These are phyloP conservation scores for Rhizophagus prolifer DNA, from an alignment of 192 early-diverging fungal genomes.

Conservation along the genomic window DNA sequence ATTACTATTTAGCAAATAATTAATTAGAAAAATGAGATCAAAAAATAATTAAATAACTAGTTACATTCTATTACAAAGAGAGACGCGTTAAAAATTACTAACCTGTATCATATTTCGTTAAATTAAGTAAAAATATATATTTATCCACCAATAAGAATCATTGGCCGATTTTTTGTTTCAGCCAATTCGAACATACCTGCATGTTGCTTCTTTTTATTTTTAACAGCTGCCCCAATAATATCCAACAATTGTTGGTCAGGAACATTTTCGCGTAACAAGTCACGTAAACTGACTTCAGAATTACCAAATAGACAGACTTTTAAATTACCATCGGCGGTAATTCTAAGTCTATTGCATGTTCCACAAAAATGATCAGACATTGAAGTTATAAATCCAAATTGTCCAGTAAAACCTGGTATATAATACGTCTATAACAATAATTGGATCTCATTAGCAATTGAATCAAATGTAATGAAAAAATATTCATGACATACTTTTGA, in stretches of 20 bases:
- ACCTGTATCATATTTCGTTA: background rate
- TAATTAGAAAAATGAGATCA: too few relatives aligned
- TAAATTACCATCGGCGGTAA: slow-evolving; percentile 92
- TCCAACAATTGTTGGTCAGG: slow-evolving; percentile 67
- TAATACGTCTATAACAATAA: slow-evolving; percentile 52
- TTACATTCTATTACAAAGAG: too few relatives aligned
- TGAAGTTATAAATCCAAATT: slow-evolving; percentile 95
- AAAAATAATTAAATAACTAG: too few relatives aligned
- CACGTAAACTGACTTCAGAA: slow-evolving; percentile 81
- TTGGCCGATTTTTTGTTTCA: slow-evolving; percentile 84
- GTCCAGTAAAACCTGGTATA: slow-evolving; percentile 78
- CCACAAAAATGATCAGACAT: slow-evolving; percentile 98
- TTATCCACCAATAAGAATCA: slow-evolving; percentile 94
- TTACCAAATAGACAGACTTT: slow-evolving; percentile 96
- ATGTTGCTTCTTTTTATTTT: slow-evolving; percentile 89
- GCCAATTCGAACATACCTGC: slow-evolving; percentile 89
- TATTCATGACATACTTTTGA: slow-evolving; percentile 52
- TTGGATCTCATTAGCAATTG: background rate
- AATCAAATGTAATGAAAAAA: background rate
- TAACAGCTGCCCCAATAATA: slow-evolving; percentile 76
- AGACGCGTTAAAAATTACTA: background rate
- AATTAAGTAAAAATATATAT: background rate
- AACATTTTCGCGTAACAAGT: slow-evolving; percentile 66
- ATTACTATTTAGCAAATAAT: background rate
- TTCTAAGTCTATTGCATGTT: slow-evolving; percentile 89